Evolutionary conservation across 441 rosid genomes (phyloP).

Genomic region (Pelargonium australe): DNA sequence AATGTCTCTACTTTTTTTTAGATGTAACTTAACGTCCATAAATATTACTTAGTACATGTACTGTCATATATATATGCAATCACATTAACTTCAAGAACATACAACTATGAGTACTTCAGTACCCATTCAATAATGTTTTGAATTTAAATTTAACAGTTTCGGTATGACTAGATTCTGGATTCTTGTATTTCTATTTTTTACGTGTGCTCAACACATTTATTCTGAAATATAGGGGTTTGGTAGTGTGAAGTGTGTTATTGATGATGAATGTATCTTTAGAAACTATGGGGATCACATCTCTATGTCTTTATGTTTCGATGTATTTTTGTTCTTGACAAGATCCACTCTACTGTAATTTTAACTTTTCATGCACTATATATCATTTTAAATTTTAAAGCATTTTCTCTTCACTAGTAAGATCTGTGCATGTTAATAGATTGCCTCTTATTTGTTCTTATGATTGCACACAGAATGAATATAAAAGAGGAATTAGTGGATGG

Average conservation of each 20-base stretch:
- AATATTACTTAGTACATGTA: background rate
- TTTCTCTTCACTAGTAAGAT: slow-evolving; percentile 5
- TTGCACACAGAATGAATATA: slow-evolving; percentile 75
- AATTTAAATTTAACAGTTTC: too few relatives aligned
- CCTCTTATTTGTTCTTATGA: slow-evolving; percentile 23
- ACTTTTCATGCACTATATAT: background rate
- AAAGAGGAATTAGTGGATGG: slow-evolving; percentile 96
- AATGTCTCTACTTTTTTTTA: background rate
- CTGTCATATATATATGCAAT: background rate
- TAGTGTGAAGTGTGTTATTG: background rate
- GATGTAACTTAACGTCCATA: too few relatives aligned
- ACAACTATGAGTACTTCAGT: too few relatives aligned
- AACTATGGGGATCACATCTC: background rate
- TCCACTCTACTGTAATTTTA: background rate
- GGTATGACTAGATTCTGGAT: too few relatives aligned
- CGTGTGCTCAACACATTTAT: too few relatives aligned
- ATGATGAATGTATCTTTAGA: background rate
- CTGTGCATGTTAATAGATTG: slow-evolving; percentile 18
- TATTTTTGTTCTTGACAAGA: background rate
- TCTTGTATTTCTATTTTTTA: too few relatives aligned
- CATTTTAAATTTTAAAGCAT: background rate
- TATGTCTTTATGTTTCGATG: background rate
- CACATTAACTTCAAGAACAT: too few relatives aligned
- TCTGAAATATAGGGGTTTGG: background rate
- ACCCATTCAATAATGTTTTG: too few relatives aligned